These are phyloP conservation scores for Lupinus albus DNA, from an alignment of 306 rosid species.

Conservation along the genomic window DNA sequence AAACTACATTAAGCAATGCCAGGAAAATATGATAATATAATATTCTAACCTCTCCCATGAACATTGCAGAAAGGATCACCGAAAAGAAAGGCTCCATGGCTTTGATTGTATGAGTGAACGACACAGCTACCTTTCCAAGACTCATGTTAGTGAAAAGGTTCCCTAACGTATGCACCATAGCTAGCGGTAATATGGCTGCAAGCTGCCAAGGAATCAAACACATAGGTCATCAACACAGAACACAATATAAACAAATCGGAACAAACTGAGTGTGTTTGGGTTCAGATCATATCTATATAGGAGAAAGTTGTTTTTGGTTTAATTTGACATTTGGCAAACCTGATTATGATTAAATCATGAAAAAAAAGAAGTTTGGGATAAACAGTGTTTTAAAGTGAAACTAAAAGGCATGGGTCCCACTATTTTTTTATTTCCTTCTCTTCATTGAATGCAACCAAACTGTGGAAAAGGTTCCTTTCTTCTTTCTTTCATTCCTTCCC, in stretches of 20 bases:
- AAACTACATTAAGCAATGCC: slow-evolving; percentile 6
- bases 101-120: slow-evolving; percentile 97
- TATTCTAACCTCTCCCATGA: slow-evolving; percentile 84
- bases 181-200: slow-evolving; percentile 78
- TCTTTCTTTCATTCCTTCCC: too few relatives aligned
- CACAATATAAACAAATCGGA: neutral
- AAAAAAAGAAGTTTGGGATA: too few relatives aligned
- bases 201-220: slow-evolving; percentile 61
- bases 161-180: slow-evolving; percentile 81
- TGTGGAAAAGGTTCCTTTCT: too few relatives aligned
- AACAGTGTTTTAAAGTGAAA: too few relatives aligned
- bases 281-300: too few relatives aligned
- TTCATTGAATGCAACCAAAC: too few relatives aligned
- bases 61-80: slow-evolving; percentile 89
- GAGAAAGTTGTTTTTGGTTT: too few relatives aligned
- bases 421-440: too few relatives aligned
- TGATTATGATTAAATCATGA: too few relatives aligned
- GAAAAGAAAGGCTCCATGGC: slow-evolving; percentile 99
- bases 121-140: slow-evolving; percentile 97
- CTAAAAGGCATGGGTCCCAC: too few relatives aligned
- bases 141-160: slow-evolving; percentile 98
- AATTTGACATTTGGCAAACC: too few relatives aligned
- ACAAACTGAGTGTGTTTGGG: too few relatives aligned
- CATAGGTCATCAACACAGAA: slow-evolving; percentile 13
- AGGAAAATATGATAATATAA: neutral